phyloP scores from a whole-genome alignment of 1,139 yeast species.

The Hansenula sp. region DNA sequence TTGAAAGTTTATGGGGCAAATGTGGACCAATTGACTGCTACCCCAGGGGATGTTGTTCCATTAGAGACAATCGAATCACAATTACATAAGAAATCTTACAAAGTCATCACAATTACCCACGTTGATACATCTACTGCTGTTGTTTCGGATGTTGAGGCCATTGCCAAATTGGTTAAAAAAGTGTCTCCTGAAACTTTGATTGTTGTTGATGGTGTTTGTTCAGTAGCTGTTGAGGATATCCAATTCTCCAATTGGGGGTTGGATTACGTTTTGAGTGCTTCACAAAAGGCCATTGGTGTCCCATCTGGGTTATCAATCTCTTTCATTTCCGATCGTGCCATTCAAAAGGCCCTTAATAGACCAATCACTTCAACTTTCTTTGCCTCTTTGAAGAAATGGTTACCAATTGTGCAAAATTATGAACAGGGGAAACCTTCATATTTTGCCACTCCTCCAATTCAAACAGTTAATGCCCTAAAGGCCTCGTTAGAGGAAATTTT shows the following conservation, averaged over 20 bases:
- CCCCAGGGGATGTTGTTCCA: constrained; percentile 70
- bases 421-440: constrained; percentile 81
- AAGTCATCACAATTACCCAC: constrained; percentile 82
- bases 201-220: constrained; percentile 92
- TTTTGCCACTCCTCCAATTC: constrained; percentile 94
- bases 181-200: constrained; percentile 78
- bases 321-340: constrained; percentile 72
- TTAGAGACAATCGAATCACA: constrained; percentile 51
- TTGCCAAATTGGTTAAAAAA: constrained; percentile 57
- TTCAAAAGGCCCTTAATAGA: constrained; percentile 54
- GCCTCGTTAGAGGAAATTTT: constrained; percentile 75
- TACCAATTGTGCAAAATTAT: constrained; percentile 84
- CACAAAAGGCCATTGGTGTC: constrained; percentile 93
- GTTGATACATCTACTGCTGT: constrained; percentile 97
- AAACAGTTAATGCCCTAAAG: constrained; percentile 76
- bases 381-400: constrained; percentile 81
- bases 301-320: constrained; percentile 89
- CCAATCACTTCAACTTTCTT: constrained; percentile 60
- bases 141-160: constrained; percentile 63
- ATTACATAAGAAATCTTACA: constrained; percentile 48
- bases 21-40: constrained; percentile 60
- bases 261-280: constrained; percentile 85
- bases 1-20: constrained; percentile 69
- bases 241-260: constrained; percentile 89
- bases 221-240: constrained; percentile 83